These are phyloP conservation scores for Leishmania amazonensis DNA, from an alignment of 208 protist species.

Conservation along the genomic window DNA sequence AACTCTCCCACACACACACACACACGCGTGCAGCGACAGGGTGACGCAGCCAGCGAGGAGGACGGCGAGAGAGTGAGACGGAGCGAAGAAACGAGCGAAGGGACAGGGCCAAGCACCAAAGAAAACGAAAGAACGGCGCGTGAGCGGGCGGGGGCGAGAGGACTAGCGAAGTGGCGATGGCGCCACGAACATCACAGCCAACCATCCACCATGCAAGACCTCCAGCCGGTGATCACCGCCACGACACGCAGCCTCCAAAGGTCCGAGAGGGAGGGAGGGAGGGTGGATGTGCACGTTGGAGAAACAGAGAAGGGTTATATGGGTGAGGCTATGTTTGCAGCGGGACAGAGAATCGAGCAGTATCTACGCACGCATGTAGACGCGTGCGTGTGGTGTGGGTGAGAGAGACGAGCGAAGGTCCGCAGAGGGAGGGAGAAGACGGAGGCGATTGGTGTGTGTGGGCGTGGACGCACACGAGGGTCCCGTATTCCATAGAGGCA, in stretches of 20 bases:
- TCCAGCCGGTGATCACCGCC: not conserved
- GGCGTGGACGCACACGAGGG: not conserved
- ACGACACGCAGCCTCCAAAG: not conserved
- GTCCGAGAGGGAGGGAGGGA: not conserved
- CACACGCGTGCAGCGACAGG: not conserved
- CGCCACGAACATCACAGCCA: not conserved
- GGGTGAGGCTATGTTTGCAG: not conserved
- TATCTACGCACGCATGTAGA: not conserved
- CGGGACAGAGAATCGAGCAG: not conserved
- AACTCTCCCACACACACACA: not conserved
- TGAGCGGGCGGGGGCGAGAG: not conserved
- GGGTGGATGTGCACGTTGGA: not conserved
- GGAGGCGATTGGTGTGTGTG: not conserved
- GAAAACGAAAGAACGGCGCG: too few species aligned
- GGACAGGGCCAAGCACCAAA: not conserved
- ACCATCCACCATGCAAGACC: not conserved
- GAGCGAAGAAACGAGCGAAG: not conserved
- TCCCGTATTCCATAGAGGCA: not conserved
- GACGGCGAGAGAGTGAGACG: not conserved
- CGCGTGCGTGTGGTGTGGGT: not conserved
- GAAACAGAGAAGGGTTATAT: not conserved
- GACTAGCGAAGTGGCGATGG: not conserved
- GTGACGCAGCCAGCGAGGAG: not conserved
- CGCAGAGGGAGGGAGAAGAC: not conserved
- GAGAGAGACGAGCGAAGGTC: not conserved